These are phyloP conservation scores for Nicotiana tabacum DNA, from an alignment of 257 asterid genomes.

Conservation along the genomic window DNA sequence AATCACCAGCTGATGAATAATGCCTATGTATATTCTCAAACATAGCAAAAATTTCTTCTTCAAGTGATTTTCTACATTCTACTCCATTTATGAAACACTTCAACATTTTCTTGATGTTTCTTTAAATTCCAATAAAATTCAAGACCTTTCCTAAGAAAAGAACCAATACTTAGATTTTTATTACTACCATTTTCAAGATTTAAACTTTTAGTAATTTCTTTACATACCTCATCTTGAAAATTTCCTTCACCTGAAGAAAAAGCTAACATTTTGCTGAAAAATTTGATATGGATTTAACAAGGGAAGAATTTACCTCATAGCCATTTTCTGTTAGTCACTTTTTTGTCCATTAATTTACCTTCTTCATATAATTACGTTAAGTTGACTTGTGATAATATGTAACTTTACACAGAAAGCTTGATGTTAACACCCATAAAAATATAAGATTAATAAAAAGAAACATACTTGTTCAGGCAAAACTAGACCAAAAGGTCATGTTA, in stretches of 20 bases:
- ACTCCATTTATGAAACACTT: conserved; percentile 6
- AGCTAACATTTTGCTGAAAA: conserved; percentile 63
- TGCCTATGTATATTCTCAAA: too few relatives aligned
- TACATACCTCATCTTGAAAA: conserved; percentile 14
- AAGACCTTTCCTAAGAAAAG: conserved; percentile 56
- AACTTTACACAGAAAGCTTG: too few relatives aligned
- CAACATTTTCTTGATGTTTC: conserved; percentile 11
- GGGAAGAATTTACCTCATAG: conserved; percentile 27
- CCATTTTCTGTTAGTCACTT: conserved; percentile 76
- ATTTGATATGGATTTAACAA: conserved; percentile 50
- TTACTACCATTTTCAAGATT: conserved; percentile 12
- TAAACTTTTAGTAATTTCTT: neutral
- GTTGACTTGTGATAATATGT: too few relatives aligned
- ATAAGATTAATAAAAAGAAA: too few relatives aligned
- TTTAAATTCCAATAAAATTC: conserved; percentile 36
- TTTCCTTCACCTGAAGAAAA: conserved; percentile 45
- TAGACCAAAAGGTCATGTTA: too few relatives aligned
- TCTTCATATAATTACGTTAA: conserved; percentile 40
- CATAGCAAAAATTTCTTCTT: too few relatives aligned
- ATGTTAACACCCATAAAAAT: too few relatives aligned
- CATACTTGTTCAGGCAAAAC: too few relatives aligned
- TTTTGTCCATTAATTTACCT: conserved; percentile 32
- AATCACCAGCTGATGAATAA: too few relatives aligned
- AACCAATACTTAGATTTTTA: conserved; percentile 35
- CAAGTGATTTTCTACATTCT: too few relatives aligned